Percentiles rank a stretch among this genome's conserved stretches.
Conservation (phyloP, 805 yeast genomes). For the Candida suzukii region DNA sequence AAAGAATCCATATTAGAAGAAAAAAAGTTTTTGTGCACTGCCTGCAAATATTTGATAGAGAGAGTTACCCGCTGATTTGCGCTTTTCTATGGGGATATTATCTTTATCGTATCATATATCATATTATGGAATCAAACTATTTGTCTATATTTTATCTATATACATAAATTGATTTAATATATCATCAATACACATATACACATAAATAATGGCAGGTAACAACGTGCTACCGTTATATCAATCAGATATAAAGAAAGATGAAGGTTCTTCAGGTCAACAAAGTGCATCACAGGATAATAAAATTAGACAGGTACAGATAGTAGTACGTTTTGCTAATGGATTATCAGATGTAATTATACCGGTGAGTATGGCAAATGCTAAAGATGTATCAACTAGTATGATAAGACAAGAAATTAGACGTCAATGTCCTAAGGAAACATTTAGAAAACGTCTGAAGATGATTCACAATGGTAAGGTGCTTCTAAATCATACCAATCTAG, state of each 20-base stretch:
- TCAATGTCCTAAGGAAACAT: slow-evolving; percentile 18
- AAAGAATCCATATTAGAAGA: no score
- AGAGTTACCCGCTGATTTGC: no score
- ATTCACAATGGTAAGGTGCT: slow-evolving; percentile 66
- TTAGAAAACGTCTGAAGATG: slow-evolving; percentile 49
- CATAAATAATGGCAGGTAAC: slow-evolving; percentile 5
- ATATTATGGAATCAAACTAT: no score
- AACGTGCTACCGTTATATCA: slow-evolving; percentile 10
- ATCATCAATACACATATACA: no score
- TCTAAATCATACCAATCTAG: slow-evolving; percentile 47
- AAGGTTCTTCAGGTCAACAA: neutral
- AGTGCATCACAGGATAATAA: neutral
- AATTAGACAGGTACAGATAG: slow-evolving; percentile 12
- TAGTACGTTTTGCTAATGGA: slow-evolving; percentile 40
- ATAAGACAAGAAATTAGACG: slow-evolving; percentile 38
- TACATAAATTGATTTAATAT: no score
- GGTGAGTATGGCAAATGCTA: slow-evolving; percentile 16
- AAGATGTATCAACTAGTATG: slow-evolving; percentile 29
- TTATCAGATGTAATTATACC: slow-evolving; percentile 35
- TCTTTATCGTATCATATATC: no score
- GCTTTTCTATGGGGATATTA: no score
- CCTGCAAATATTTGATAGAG: no score
- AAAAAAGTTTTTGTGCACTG: no score
- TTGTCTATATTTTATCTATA: no score
- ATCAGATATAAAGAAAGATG: slow-evolving; percentile 6